Evolutionary conservation across 2,329 filamentous ascomycete genomes (phyloP).

Genomic region (Exophiala spinifera): DNA sequence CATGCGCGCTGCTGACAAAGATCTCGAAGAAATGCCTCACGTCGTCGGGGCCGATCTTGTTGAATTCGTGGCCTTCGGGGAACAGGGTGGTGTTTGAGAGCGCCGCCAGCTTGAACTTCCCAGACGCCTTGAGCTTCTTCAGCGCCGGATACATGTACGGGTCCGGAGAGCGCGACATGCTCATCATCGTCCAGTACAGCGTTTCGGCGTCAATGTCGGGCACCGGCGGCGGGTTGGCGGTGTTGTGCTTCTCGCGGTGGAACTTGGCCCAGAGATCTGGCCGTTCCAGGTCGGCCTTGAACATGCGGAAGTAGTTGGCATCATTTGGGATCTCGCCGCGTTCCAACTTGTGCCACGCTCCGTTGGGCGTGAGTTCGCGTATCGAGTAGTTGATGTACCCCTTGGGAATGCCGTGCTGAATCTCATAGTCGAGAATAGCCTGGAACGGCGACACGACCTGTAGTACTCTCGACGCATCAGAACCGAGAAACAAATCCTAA

Average conservation of each 20-base stretch:
- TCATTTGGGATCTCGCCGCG: slow-evolving; percentile 77
- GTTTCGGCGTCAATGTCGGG: slow-evolving; percentile 72
- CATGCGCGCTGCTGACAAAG: slow-evolving; percentile 81
- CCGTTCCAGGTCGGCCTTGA: slow-evolving; percentile 70
- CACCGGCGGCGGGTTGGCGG: slow-evolving; percentile 54
- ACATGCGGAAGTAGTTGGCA: slow-evolving; percentile 69
- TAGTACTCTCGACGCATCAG: background rate
- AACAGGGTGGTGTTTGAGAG: slow-evolving; percentile 90
- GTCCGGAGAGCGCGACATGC: slow-evolving; percentile 64
- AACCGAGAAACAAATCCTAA: background rate
- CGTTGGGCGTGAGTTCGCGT: slow-evolving; percentile 70
- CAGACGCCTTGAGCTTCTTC: slow-evolving; percentile 61
- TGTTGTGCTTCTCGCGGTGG: slow-evolving; percentile 35
- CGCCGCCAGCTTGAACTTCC: slow-evolving; percentile 71
- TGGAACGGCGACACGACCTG: slow-evolving; percentile 90
- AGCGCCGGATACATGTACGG: slow-evolving; percentile 87
- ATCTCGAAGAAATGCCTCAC: slow-evolving; percentile 73
- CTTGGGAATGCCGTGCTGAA: slow-evolving; percentile 68
- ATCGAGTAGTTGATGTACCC: slow-evolving; percentile 94
- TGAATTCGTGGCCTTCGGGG: slow-evolving; percentile 68
- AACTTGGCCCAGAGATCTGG: slow-evolving; percentile 66
- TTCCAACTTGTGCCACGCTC: slow-evolving; percentile 86
- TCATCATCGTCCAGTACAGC: slow-evolving; percentile 93
- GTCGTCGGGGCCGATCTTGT: slow-evolving; percentile 53
- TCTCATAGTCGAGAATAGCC: slow-evolving; percentile 87